Percentiles rank a stretch among this genome's conserved stretches.
Conservation (phyloP, 2,329 filamentous ascomycete species). For the Pseudogymnoascus sp. region DNA sequence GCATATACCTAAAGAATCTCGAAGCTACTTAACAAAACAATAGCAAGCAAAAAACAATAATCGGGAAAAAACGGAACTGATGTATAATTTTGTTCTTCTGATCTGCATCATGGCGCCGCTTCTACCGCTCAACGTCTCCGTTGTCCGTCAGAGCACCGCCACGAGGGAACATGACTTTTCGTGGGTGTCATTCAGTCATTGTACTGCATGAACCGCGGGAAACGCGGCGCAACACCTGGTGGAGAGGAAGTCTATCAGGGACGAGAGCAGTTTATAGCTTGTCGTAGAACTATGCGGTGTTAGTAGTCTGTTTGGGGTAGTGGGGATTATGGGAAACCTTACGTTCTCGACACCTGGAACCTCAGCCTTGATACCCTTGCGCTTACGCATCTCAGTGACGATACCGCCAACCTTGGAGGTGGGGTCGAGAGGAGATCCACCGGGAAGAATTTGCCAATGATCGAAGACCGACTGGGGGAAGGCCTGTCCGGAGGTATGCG, state of each 20-base stretch:
- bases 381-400: constrained; percentile 88
- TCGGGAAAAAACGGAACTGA: constrained; percentile 6
- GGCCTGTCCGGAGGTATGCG: constrained; percentile 89
- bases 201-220: constrained; percentile 6
- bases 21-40: constrained; percentile 9
- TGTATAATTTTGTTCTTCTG: constrained; percentile 7
- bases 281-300: constrained; percentile 75
- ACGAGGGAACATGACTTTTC: constrained; percentile 5
- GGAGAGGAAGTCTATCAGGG: constrained; percentile 26
- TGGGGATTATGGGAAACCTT: constrained; percentile 40
- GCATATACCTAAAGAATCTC: constrained; percentile 7
- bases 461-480: constrained; percentile 99
- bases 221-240: constrained; percentile 15
- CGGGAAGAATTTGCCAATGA: constrained; percentile 94
- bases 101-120: not conserved
- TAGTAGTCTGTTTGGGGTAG: constrained; percentile 31
- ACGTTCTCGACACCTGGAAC: constrained; percentile 93
- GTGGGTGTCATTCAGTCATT: constrained; percentile 10
- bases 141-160: constrained; percentile 1
- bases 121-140: constrained; percentile 5
- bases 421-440: constrained; percentile 82
- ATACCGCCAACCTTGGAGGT: constrained; percentile 75
- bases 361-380: constrained; percentile 98
- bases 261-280: constrained; percentile 66
- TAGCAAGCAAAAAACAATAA: constrained; percentile 9